These are phyloP conservation scores for Cryphonectria radicalis DNA, from an alignment of 2,329 filamentous ascomycete genomes.

Conservation along the genomic window DNA sequence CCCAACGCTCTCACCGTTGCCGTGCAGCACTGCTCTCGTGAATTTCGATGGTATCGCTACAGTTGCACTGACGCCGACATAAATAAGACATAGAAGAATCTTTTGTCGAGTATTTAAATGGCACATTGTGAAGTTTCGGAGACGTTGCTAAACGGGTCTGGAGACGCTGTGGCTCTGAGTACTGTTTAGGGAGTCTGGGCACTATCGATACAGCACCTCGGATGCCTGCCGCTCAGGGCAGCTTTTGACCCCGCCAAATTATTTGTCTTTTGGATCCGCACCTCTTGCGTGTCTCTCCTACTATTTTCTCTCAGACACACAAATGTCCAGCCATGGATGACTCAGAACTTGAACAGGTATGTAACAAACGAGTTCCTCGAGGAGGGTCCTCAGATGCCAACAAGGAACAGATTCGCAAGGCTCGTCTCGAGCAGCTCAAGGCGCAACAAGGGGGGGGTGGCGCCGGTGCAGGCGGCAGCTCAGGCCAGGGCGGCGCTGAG, in stretches of 20 bases:
- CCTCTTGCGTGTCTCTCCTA: neutral
- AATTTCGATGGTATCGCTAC: neutral
- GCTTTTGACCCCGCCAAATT: conserved; percentile 29
- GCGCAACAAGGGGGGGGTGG: conserved; percentile 63
- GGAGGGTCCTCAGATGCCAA: neutral
- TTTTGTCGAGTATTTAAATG: neutral
- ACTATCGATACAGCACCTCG: conserved; percentile 1
- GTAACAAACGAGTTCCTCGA: neutral
- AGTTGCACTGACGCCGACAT: neutral
- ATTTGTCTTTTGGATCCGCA: conserved; percentile 6
- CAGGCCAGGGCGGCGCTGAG: conserved; percentile 61
- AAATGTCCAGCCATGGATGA: conserved; percentile 30
- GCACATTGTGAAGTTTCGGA: neutral
- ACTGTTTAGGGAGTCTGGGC: neutral
- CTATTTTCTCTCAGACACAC: neutral
- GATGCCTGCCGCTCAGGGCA: conserved; percentile 11
- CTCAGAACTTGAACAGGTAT: conserved; percentile 32
- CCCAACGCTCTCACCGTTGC: neutral
- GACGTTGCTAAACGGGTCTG: neutral
- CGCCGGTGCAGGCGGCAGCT: conserved; percentile 50
- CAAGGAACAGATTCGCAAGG: conserved; percentile 75
- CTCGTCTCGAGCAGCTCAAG: conserved; percentile 91
- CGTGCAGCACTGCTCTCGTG: too few relatives aligned
- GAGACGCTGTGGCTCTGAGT: neutral
- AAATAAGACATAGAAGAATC: neutral